Percentiles rank a stretch among this genome's conserved stretches.
Conservation (phyloP, 2,329 filamentous ascomycete genomes). For the Stagonosporopsis vannaccii region DNA sequence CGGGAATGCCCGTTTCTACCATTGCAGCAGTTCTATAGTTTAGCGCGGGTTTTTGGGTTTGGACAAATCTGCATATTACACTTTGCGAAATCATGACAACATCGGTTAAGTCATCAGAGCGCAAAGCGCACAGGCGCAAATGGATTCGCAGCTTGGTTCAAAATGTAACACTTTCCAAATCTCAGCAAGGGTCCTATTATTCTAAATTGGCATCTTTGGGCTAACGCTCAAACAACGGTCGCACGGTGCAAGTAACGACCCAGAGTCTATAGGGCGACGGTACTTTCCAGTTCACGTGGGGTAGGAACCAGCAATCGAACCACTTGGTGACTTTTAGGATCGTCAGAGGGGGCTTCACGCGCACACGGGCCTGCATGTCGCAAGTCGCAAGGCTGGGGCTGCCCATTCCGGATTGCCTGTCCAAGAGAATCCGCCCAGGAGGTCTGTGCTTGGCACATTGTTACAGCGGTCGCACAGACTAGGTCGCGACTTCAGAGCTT, state of each 20-base stretch:
- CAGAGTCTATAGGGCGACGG: conserved; percentile 9
- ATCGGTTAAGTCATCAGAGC: not conserved
- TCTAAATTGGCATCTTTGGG: conserved; percentile 2
- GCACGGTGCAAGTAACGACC: conserved; percentile 14
- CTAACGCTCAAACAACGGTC: conserved; percentile 16
- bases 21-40: conserved; percentile 1
- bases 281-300: conserved; percentile 16
- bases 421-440: conserved; percentile 6
- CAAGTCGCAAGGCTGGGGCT: conserved; percentile 15
- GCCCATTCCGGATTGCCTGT: conserved; percentile 11
- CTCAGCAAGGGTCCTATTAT: conserved; percentile 1
- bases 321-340: conserved; percentile 6
- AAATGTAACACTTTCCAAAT: conserved; percentile 1
- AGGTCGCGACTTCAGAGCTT: conserved; percentile 4
- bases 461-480: conserved; percentile 17
- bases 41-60: conserved; percentile 1
- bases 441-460: conserved; percentile 7
- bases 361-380: conserved; percentile 13
- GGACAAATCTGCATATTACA: not conserved
- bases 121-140: conserved; percentile 5
- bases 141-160: not conserved
- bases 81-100: not conserved
- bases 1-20: not conserved
- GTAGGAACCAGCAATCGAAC: conserved; percentile 17
- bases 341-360: conserved; percentile 5